phyloP scores from a whole-genome alignment of 1,284 basidiomycete genomes.

The Butyriboletus appendiculatus region DNA sequence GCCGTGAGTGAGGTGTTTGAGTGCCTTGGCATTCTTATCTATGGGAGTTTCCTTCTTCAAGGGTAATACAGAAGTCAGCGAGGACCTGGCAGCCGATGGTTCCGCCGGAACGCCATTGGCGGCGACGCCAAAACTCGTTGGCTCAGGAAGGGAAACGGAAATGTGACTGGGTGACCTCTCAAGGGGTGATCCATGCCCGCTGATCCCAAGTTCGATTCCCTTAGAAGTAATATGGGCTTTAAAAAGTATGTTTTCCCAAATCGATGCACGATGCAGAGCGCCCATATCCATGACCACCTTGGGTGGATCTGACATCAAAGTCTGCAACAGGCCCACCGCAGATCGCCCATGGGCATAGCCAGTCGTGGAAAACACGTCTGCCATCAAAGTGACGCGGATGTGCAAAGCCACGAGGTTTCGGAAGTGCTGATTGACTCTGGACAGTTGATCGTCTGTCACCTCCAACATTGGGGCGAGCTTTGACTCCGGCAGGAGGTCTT shows the following conservation, averaged over 20 bases:
- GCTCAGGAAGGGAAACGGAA: slow-evolving; percentile 41
- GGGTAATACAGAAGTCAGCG: slow-evolving; percentile 27
- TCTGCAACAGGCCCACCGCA: slow-evolving; percentile 75
- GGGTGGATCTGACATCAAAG: slow-evolving; percentile 66
- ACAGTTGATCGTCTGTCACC: slow-evolving; percentile 45
- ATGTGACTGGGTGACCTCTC: slow-evolving; percentile 46
- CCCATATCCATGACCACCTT: slow-evolving; percentile 79
- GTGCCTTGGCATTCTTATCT: slow-evolving; percentile 71
- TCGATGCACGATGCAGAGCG: slow-evolving; percentile 77
- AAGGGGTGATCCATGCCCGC: slow-evolving; percentile 43
- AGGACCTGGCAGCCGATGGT: slow-evolving; percentile 20
- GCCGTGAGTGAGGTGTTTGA: slow-evolving; percentile 82
- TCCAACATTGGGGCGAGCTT: slow-evolving; percentile 65
- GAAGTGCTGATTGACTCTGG: slow-evolving; percentile 67
- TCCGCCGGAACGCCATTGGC: slow-evolving; percentile 45
- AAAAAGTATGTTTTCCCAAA: slow-evolving; percentile 86
- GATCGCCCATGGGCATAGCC: slow-evolving; percentile 83
- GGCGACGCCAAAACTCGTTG: slow-evolving; percentile 31
- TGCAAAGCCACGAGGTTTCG: slow-evolving; percentile 78
- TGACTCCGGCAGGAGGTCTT: slow-evolving; percentile 49
- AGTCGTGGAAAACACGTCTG: slow-evolving; percentile 87
- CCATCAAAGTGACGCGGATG: slow-evolving; percentile 80
- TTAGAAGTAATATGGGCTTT: slow-evolving; percentile 59
- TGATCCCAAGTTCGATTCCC: slow-evolving; percentile 48
- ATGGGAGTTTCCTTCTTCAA: slow-evolving; percentile 47